phyloP scores from a whole-genome alignment of 257 asterid species.

The Verbena officinalis region DNA sequence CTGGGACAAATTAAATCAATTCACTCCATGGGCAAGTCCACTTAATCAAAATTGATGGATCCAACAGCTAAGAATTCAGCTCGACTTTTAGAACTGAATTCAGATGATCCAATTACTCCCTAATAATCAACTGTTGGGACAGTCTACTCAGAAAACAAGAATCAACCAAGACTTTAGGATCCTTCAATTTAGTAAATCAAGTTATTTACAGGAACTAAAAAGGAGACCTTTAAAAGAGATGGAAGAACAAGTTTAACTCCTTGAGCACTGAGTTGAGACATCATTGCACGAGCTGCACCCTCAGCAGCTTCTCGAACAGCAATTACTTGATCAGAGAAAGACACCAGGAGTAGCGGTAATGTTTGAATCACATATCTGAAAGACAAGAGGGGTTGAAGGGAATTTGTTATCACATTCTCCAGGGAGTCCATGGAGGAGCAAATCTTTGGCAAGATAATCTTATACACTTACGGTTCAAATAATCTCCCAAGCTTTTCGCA shows the following conservation, averaged over 20 bases:
- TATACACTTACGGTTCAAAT: constrained; percentile 90
- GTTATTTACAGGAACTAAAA: constrained; percentile 3
- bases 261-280: constrained; percentile 94
- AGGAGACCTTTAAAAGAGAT: constrained; percentile 85
- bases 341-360: constrained; percentile 86
- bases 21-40: constrained; percentile 15
- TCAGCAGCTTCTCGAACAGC: constrained; percentile 99
- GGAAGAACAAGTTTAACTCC: constrained; percentile 99
- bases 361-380: constrained; percentile 90
- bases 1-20: constrained; percentile 5
- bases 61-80: constrained; percentile 20
- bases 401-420: constrained; percentile 13
- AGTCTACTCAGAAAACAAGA: no score
- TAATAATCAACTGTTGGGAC: no score
- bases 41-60: background rate
- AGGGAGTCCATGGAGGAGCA: constrained; percentile 19
- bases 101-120: background rate
- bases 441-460: constrained; percentile 18
- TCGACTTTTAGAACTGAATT: background rate
- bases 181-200: constrained; percentile 21
- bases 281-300: constrained; percentile 99
- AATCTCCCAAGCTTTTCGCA: constrained; percentile 94
- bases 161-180: constrained; percentile 23
- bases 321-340: constrained; percentile 95
- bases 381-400: constrained; percentile 6